Conservation (phyloP, 768 basidiomycete genomes). For the Suillus discolor region DNA sequence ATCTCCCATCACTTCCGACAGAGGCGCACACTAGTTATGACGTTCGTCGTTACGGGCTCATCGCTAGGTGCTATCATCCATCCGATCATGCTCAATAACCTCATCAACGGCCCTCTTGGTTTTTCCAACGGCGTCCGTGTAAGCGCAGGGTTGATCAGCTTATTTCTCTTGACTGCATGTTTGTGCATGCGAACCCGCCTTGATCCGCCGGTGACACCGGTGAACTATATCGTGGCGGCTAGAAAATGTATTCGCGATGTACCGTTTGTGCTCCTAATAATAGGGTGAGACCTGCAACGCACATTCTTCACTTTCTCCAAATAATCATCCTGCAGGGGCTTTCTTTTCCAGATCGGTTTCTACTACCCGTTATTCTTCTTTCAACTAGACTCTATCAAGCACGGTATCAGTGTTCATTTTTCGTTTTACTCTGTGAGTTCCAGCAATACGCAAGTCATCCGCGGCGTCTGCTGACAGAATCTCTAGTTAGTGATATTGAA, state of each 20-base stretch:
- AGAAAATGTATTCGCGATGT: constrained; percentile 26
- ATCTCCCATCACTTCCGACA: constrained; percentile 47
- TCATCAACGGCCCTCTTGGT: not conserved
- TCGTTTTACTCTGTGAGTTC: constrained; percentile 54
- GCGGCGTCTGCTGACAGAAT: not conserved
- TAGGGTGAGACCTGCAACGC: constrained; percentile 17
- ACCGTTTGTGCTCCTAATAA: constrained; percentile 24
- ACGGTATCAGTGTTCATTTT: constrained; percentile 44
- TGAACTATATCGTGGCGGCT: constrained; percentile 16
- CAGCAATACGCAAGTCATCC: not conserved
- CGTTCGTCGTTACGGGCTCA: not conserved
- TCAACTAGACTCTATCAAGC: constrained; percentile 54
- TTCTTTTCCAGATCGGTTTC: constrained; percentile 14
- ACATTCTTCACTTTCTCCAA: not conserved
- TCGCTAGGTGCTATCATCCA: not conserved
- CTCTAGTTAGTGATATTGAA: constrained; percentile 56
- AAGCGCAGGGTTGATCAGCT: not conserved
- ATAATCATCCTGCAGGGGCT: constrained; percentile 17
- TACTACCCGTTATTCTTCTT: constrained; percentile 61
- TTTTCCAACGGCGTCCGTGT: not conserved
- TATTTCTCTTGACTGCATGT: not conserved
- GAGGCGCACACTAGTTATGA: constrained; percentile 17
- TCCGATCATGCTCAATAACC: not conserved
- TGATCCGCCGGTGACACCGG: not conserved
- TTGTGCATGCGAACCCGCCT: not conserved